A percentile compares a stretch with the other conserved stretches of the same genome.
Evolutionary conservation across 108 stramenopile species (phyloP).

Genomic region (Nitzschia sp.): DNA sequence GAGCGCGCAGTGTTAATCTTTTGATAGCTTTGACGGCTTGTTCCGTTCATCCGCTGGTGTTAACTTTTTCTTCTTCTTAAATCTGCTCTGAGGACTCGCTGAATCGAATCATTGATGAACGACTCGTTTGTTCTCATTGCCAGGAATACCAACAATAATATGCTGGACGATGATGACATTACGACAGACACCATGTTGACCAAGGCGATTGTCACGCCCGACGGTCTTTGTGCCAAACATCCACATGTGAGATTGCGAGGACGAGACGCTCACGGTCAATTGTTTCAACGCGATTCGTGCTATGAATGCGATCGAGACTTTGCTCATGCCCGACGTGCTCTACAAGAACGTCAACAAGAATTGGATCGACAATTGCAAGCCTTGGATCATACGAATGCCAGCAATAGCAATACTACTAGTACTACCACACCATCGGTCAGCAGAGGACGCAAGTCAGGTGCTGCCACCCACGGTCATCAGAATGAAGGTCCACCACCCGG

Average conservation of each 20-base stretch:
- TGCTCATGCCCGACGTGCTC: neutral
- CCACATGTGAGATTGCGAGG: slow-evolving; percentile 29
- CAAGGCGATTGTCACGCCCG: slow-evolving; percentile 30
- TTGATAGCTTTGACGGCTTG: no score
- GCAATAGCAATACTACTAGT: neutral
- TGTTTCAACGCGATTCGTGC: slow-evolving; percentile 37
- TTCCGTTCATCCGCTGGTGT: no score
- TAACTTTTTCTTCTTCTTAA: no score
- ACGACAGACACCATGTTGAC: slow-evolving; percentile 24
- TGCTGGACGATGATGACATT: slow-evolving; percentile 14
- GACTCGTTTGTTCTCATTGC: no score
- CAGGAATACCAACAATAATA: no score
- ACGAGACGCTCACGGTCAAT: slow-evolving; percentile 18
- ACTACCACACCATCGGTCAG: no score
- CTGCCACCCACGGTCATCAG: no score
- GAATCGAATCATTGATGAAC: no score
- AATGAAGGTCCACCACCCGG: no score
- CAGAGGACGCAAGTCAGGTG: no score
- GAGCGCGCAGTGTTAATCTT: no score
- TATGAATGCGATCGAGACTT: slow-evolving; percentile 32
- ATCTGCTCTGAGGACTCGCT: no score
- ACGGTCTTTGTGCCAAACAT: slow-evolving; percentile 37
- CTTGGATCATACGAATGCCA: slow-evolving; percentile 14
- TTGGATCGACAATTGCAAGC: slow-evolving; percentile 36
- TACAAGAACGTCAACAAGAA: slow-evolving; percentile 22